Evolutionary conservation across 257 asterid species (phyloP), one percentile per base, ranked within the genome.

Genomic region (Solanum virginianum): DNA sequence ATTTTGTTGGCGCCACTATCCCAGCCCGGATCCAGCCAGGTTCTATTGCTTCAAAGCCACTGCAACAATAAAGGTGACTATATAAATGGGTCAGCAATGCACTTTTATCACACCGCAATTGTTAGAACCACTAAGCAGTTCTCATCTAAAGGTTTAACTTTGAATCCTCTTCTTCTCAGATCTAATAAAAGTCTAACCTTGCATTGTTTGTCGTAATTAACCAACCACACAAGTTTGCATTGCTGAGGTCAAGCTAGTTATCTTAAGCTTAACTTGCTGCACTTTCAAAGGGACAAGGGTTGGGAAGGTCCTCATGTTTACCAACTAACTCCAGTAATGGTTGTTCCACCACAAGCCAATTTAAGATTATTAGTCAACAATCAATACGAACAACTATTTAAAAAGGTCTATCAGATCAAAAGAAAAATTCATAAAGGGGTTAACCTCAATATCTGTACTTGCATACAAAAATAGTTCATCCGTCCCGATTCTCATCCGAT

Each of bases 401-500:
- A 80, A 84, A 69, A 29, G 86, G 45, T 51, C 12, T 53, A 79
- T 36, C 63, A 79, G 53, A 18, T 29, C 15, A 32, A 32, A 32
- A 51, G 16, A 4, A 32, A 79, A 29, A 53, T 17, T 53, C 49
- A 29, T 53, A 53, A 83, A 84, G 82, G 85, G 55, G 43, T 83
- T 88, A 74, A 94, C 98, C 98, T 97, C 98, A 86, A 95, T 85
- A 90, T 95, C 96, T 87, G 98, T 97, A 91, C 97, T 95, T 41
- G 99, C 90, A 86, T 91, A 89, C 85, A 97, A 89, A 89, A 83
- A 97, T 80, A 95, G 92, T 75, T 90, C 94, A 72, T 87, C 93
- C 29, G 96, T 81, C 70, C 86, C 90, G 88, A 95, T 93, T 85
- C 85, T 79, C 92, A 94, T 90, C 84, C 99, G 98, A 82, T 92